Evolutionary conservation across 1,139 yeast species (phyloP), one percentile per base, ranked within the genome.

Genomic region (Kodamaea sp.): DNA sequence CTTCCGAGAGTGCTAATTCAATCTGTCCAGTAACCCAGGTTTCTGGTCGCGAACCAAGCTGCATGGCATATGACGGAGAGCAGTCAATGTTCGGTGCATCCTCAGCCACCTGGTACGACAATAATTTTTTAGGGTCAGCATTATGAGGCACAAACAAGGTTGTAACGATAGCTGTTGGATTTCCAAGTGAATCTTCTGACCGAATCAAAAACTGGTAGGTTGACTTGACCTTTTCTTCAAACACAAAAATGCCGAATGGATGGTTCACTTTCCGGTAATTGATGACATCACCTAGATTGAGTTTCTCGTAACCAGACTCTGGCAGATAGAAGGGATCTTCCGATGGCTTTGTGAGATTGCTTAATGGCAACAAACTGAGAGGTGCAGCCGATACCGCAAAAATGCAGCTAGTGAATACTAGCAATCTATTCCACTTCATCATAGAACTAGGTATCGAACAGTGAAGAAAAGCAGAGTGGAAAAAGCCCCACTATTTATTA

Each of bases 91-190:
- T 35, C 3, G 66, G 45, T 8, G 67, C 43, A 44, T 66, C 70
- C 41, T 63, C 54, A 24, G 66, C 65, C n/a, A 55, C 43, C 34
- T 63, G 68, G 41, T 60, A 63, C 11, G 66, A 53, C 6, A 66
- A 44, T 10, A 66, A 30, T 37, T 55, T 56, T 1, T 42, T 41
- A 10, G 55, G 44, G 38, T 64, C 58, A 5, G 62, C 61, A 35
- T 61, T 53, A 32, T 44, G 48, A 1, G 71, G 69, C 37, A 51
- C 55, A 7, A 61, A 43, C 3, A 64, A 39, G 0, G 71, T 63
- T n/a, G 66, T 46, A 7, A 58, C 60, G 16, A 63, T 52, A 4
- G 57, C 63, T 11, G 46, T 52, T 6, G 72, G 57, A 12, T 55
- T 48, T 1, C 66, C 69, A 24, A 47, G 46, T 2, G 61, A 41